Conservation (phyloP, 148 eudicot genomes). For the Polygonum aviculare region DNA sequence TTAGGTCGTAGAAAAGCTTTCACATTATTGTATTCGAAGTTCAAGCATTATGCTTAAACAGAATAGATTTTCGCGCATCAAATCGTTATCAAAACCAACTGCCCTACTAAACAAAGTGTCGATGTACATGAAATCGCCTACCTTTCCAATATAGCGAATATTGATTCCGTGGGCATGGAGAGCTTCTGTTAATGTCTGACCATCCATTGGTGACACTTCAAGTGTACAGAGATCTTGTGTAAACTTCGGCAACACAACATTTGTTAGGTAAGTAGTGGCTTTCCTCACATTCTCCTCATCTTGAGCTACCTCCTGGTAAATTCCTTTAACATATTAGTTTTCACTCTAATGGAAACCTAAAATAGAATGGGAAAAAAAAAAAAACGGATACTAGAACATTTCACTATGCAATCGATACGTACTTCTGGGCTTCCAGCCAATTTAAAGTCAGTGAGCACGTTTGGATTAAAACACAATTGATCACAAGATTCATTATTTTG, state of each 20-base stretch:
- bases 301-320: constrained; percentile 69
- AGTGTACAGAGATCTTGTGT: constrained; percentile 84
- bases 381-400: background rate
- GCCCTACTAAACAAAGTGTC: background rate
- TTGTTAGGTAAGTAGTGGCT: constrained; percentile 60
- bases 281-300: constrained; percentile 88
- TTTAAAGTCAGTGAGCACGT: constrained; percentile 86
- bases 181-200: constrained; percentile 97
- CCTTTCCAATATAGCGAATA: constrained; percentile 91
- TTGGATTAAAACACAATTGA: constrained; percentile 71
- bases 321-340: constrained; percentile 1
- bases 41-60: background rate
- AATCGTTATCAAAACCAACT: background rate
- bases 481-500: constrained; percentile 27
- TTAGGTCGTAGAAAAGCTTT: background rate
- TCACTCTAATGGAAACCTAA: background rate
- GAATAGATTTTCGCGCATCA: background rate
- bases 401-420: constrained; percentile 12
- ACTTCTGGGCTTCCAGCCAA: constrained; percentile 80
- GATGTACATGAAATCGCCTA: constrained; percentile 21
- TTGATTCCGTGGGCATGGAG: constrained; percentile 98
- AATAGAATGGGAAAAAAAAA: constrained; percentile 2
- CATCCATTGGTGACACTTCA: constrained; percentile 99
- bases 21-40: background rate
- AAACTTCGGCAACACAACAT: constrained; percentile 67